Percentiles rank a stretch among this genome's conserved stretches.
phyloP scores from a whole-genome alignment of 768 basidiomycete species.

The Nidularia pulvinata region DNA sequence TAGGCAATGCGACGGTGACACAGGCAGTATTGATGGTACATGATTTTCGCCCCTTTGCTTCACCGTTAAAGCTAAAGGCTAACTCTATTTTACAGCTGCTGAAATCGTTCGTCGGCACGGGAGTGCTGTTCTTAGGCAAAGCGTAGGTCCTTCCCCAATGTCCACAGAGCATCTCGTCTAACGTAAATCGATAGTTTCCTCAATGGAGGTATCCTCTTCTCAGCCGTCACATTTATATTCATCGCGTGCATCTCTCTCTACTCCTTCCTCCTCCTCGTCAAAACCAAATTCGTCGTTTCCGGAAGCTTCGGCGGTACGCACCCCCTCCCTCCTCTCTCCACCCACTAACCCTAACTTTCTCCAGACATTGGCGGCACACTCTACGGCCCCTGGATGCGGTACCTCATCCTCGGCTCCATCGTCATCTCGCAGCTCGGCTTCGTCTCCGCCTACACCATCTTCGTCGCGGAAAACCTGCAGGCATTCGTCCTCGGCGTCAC shows the following conservation, averaged over 20 bases:
- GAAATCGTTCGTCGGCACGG: constrained; percentile 95
- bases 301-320: constrained; percentile 90
- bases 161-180: constrained; percentile 1
- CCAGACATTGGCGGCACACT: constrained; percentile 91
- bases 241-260: constrained; percentile 90
- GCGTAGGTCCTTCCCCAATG: constrained; percentile 51
- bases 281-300: constrained; percentile 85
- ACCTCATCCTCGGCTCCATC: constrained; percentile 85
- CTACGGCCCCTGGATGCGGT: constrained; percentile 94
- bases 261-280: constrained; percentile 90
- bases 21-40: constrained; percentile 93
- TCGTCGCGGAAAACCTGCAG: constrained; percentile 89
- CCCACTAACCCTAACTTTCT: background rate
- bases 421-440: constrained; percentile 90
- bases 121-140: constrained; percentile 94
- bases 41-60: background rate
- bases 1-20: constrained; percentile 86
- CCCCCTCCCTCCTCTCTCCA: background rate
- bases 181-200: constrained; percentile 60
- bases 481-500: constrained; percentile 85
- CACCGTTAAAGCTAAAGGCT: background rate
- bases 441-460: constrained; percentile 91
- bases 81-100: constrained; percentile 53
- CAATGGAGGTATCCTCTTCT: constrained; percentile 96
- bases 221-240: constrained; percentile 67